phyloP scores from a whole-genome alignment of 768 basidiomycete genomes.

The Rubroboletus satanas region DNA sequence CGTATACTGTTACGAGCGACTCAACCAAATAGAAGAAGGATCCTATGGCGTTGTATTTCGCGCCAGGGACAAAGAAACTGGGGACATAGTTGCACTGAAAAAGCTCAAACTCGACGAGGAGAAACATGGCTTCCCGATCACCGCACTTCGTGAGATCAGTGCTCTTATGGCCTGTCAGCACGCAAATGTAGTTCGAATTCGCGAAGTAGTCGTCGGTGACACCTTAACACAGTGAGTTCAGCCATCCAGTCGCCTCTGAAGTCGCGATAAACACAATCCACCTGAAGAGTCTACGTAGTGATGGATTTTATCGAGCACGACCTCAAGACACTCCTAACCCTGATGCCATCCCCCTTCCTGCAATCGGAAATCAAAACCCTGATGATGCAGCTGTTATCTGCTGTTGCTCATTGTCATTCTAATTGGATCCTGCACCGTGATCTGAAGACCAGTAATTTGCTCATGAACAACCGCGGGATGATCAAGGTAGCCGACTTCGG shows the following conservation, averaged over 20 bases:
- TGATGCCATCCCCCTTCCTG: constrained; percentile 95
- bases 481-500: constrained; percentile 99
- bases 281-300: constrained; percentile 89
- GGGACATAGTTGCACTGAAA: constrained; percentile 95
- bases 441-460: constrained; percentile 92
- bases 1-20: constrained; percentile 87
- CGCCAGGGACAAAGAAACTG: constrained; percentile 91
- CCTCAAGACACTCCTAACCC: constrained; percentile 88
- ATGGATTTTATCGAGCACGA: constrained; percentile 99
- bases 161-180: constrained; percentile 94
- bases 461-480: constrained; percentile 98
- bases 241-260: constrained; percentile 3
- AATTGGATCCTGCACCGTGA: constrained; percentile 99
- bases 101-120: constrained; percentile 98
- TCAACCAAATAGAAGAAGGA: constrained; percentile 99
- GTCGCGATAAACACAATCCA: constrained; percentile 8
- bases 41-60: constrained; percentile 97
- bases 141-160: constrained; percentile 90
- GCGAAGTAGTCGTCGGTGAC: constrained; percentile 97
- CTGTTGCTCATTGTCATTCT: constrained; percentile 88
- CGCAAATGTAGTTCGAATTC: constrained; percentile 94
- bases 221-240: constrained; percentile 94
- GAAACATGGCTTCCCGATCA: constrained; percentile 98
- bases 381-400: constrained; percentile 88
- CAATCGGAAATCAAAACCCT: constrained; percentile 98